Base-by-base conservation (phyloP, 306 rosid genomes). In the Begonia fuchsioides region DNA sequence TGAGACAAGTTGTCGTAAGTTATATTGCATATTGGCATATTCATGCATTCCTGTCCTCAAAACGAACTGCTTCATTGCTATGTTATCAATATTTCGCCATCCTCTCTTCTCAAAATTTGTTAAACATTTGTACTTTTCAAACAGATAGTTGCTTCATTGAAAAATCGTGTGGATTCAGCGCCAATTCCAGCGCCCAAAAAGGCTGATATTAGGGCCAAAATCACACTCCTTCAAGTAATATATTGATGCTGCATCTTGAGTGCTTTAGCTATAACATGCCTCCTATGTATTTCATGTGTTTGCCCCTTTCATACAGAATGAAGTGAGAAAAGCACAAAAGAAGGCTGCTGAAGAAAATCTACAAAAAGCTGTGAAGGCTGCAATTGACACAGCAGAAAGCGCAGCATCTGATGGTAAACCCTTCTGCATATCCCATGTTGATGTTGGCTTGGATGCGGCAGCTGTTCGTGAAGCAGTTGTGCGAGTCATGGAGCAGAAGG, bases 391-490 rank as follows among this genome's bases (percentile, higher is more conserved):
- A 54, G 98, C 95, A 32, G 92, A 81, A 19, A 62, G 55, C 46
- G 95, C 92, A 51, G 65, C 77, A 38, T 82, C 83, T 11, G 63
- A 73, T 17, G 87, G 93, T 49, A 82, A 75, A 70, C 32, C 66
- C 5, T 92, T 77, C 66, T 92, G 94, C 58, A 53, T 92, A 59
- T 77, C 94, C 65, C 68, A 52, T 10, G 93, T 92, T 45, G 58
- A 81, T 48, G 96, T 92, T 61, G 98, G 98, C 59, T 66, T 85
- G 60, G 98, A 92, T 75, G 82, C 52, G 6, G 76, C 80, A 2
- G 98, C 98, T 12, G 94, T 92, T 51, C 96, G 98, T 12, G 98
- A 92, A 78, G 98, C 98, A 32, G 98, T 85, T 59, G 49, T 69
- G 52, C 79, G 68, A 70, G 83, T 75, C 61, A 56, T 77, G 54